phyloP scores from a whole-genome alignment of 352 stramenopile species.

The Phytophthora vignae region DNA sequence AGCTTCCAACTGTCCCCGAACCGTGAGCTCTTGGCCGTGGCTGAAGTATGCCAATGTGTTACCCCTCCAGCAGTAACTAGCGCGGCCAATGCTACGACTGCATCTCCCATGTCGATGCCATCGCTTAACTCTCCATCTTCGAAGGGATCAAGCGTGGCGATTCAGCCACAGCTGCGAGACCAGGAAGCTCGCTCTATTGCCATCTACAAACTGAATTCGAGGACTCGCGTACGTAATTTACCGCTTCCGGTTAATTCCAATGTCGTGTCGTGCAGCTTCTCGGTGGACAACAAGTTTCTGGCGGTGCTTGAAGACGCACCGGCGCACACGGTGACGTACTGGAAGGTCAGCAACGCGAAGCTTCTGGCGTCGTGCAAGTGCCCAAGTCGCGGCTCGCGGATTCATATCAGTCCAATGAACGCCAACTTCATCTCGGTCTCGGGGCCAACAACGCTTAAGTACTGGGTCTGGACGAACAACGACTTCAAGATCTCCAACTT shows the following conservation, averaged over 20 bases:
- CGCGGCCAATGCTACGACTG: not conserved
- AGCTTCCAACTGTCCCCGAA: constrained; percentile 77
- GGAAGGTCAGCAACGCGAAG: constrained; percentile 83
- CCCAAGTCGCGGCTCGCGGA: constrained; percentile 66
- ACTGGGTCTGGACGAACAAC: constrained; percentile 80
- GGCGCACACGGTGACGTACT: constrained; percentile 78
- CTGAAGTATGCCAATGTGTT: constrained; percentile 55
- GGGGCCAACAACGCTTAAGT: constrained; percentile 78
- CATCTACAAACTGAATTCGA: constrained; percentile 69
- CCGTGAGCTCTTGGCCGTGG: constrained; percentile 71
- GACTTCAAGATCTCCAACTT: constrained; percentile 86
- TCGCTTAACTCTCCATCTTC: constrained; percentile 5
- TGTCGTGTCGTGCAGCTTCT: constrained; percentile 77
- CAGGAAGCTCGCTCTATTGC: constrained; percentile 60
- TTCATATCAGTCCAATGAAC: constrained; percentile 78
- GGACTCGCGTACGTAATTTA: constrained; percentile 54
- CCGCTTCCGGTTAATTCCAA: constrained; percentile 58
- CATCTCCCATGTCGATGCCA: not conserved
- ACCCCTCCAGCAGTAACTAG: not conserved
- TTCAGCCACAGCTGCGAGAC: constrained; percentile 33
- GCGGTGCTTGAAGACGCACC: constrained; percentile 76
- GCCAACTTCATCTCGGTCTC: constrained; percentile 80
- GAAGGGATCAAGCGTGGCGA: constrained; percentile 10
- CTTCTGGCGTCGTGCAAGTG: constrained; percentile 75
- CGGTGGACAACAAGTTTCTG: constrained; percentile 80